These are phyloP conservation scores for Penstemon newberryi DNA, from an alignment of 257 asterid species.

Conservation along the genomic window DNA sequence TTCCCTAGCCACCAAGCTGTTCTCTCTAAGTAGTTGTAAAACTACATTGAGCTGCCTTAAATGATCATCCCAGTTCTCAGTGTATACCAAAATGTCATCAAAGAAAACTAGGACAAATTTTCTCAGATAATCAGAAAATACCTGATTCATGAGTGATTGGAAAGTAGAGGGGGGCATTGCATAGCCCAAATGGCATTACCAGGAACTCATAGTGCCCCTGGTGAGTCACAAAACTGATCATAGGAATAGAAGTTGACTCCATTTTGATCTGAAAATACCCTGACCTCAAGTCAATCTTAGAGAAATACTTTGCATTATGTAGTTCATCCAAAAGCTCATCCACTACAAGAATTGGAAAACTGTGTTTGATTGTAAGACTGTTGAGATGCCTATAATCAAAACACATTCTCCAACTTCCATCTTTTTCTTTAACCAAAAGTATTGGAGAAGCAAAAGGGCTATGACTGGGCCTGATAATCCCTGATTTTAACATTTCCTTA, in stretches of 20 bases:
- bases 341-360: not conserved
- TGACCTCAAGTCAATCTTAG: not conserved
- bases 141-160: not conserved
- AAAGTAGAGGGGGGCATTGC: not conserved
- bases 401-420: not conserved
- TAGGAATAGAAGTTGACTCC: not conserved
- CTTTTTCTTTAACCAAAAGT: not conserved
- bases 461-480: not conserved
- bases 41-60: not conserved
- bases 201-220: not conserved
- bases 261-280: not conserved
- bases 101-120: constrained; percentile 9
- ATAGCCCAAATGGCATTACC: not conserved
- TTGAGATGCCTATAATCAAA: no score
- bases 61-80: no score
- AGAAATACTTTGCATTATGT: not conserved
- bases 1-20: not conserved
- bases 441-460: not conserved
- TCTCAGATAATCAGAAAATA: not conserved
- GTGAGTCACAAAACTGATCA: not conserved
- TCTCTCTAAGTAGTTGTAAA: not conserved
- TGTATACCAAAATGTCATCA: not conserved
- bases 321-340: constrained; percentile 5
- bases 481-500: not conserved
- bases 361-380: not conserved